Base-by-base conservation (phyloP, 768 basidiomycete species). In the Boletus rubescentipes region DNA sequence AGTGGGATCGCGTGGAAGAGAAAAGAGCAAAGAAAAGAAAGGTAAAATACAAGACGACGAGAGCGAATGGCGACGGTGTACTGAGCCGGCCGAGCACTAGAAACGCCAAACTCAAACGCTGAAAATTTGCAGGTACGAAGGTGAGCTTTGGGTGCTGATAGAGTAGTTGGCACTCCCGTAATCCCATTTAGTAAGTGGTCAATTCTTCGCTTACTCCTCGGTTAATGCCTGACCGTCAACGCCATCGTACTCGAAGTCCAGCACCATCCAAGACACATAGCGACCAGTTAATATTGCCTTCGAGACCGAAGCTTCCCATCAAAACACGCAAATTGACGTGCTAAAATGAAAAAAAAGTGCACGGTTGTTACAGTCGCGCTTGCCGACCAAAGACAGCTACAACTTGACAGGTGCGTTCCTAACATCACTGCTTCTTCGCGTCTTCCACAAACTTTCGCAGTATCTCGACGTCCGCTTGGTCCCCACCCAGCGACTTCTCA, bases 361-460 rank as follows among this genome's bases (percentile, higher is more conserved):
- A 50, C 51, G 63, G 58, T 64, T 49, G 51, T 40, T 26, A 54
- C 18, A 20, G 14, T 6, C 30, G n/a, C 36, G 34, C 35, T 54
- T 63, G 55, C 55, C 58, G 63, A 53, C 51, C 14, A 34, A 6
- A 30, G 55, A 51, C 54, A 34, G 60, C 26, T 18, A 11, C 42
- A 53, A 44, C 44, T 23, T 47, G 53, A 58, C 58, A 63, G 40
- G 12, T 46, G 32, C 12, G 64, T 64, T 45, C 46, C 58, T 46
- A 30, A 34, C 46, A 48, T 34, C 46, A 53, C 20, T 38, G 39
- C 26, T 26, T 57, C 68, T 75, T 73, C 29, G 77, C 81, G n/a
- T 72, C 71, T n/a, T 73, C 72, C 23, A 78, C 79, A 61, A 79
- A 81, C 41, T 69, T 60, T 54, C 64, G 67, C 59, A 83, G 55